These are phyloP conservation scores for Leucogyrophana mollusca DNA, from an alignment of 768 basidiomycete species.

Conservation along the genomic window DNA sequence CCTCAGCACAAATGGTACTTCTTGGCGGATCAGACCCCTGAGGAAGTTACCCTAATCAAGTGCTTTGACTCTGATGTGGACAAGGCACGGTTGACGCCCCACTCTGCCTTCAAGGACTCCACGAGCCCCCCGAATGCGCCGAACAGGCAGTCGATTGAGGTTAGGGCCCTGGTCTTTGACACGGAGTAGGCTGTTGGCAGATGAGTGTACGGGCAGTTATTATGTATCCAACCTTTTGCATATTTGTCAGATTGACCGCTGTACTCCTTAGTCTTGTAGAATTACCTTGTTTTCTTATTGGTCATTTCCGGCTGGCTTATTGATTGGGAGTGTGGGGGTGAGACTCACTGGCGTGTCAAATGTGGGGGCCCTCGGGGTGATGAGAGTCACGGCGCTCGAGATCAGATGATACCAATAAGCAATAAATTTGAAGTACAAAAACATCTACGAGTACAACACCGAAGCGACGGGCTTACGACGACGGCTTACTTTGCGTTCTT, in stretches of 20 bases:
- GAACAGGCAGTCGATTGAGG: conserved; percentile 42
- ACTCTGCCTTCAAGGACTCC: conserved; percentile 39
- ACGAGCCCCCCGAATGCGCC: conserved; percentile 34
- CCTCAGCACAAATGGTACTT: conserved; percentile 39
- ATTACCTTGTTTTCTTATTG: too few relatives aligned
- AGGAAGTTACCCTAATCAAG: conserved; percentile 44
- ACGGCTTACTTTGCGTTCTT: background rate
- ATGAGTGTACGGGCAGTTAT: too few relatives aligned
- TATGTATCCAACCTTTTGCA: too few relatives aligned
- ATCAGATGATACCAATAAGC: too few relatives aligned
- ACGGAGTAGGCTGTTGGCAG: conserved; percentile 26
- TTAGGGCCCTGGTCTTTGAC: conserved; percentile 43
- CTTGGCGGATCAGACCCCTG: conserved; percentile 36
- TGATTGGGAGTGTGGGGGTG: too few relatives aligned
- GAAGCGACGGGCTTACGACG: background rate
- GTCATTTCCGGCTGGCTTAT: too few relatives aligned
- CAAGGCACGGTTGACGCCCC: conserved; percentile 40
- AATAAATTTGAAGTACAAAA: too few relatives aligned
- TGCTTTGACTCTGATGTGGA: conserved; percentile 43
- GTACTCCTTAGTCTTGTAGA: too few relatives aligned
- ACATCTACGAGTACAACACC: background rate
- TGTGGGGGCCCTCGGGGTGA: too few relatives aligned
- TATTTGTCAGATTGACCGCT: too few relatives aligned
- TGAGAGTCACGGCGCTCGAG: too few relatives aligned
- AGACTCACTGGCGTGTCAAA: too few relatives aligned